These are phyloP conservation scores for Macadamia integrifolia DNA, from an alignment of 164 flowering plant species.

Conservation along the genomic window DNA sequence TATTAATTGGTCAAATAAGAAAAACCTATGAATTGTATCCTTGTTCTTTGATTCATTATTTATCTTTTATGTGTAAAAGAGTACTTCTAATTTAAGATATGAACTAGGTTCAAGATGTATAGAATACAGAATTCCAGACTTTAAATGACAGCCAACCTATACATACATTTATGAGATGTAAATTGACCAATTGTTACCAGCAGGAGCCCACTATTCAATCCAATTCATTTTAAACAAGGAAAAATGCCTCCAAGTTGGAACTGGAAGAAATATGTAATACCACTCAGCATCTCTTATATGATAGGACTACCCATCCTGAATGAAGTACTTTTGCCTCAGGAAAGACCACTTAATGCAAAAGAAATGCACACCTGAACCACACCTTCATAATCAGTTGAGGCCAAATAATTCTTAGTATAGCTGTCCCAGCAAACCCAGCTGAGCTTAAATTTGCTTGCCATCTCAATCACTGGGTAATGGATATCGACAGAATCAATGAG, in stretches of 20 bases:
- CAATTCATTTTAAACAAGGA: neutral
- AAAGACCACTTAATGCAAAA: neutral
- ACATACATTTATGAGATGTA: no score
- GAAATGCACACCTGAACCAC: slow-evolving; percentile 72
- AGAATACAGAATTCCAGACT: no score
- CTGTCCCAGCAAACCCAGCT: slow-evolving; percentile 88
- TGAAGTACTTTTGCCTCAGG: neutral
- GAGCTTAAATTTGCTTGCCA: slow-evolving; percentile 76
- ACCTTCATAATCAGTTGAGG: slow-evolving; percentile 97
- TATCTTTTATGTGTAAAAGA: no score
- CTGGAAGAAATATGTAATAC: neutral
- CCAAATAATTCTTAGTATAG: slow-evolving; percentile 89
- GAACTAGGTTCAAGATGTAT: no score
- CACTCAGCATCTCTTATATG: neutral
- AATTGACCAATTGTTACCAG: no score
- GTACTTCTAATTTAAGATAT: no score
- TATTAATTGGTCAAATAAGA: no score
- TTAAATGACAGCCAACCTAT: no score
- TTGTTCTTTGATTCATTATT: no score
- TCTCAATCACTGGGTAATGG: slow-evolving; percentile 88
- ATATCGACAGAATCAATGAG: slow-evolving; percentile 73
- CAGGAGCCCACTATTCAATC: neutral
- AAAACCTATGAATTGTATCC: no score
- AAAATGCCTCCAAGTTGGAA: neutral
- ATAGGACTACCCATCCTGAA: neutral